Evolutionary conservation across 2,329 filamentous ascomycete genomes (phyloP), one percentile per base, ranked within the genome.

Genomic region (Achaetomium macrosporum): DNA sequence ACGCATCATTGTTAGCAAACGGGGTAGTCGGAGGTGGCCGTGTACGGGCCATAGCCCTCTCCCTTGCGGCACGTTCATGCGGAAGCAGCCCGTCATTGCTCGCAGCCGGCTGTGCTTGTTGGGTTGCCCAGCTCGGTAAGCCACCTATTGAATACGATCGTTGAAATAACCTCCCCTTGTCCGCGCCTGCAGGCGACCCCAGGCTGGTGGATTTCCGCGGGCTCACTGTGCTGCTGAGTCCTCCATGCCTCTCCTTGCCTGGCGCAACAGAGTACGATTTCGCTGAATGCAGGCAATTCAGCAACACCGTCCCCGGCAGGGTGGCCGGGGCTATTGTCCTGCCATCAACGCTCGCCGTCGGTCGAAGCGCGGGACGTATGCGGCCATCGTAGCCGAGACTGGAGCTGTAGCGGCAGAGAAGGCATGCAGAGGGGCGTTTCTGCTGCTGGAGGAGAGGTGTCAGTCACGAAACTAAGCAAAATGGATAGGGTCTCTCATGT

Each of bases 381-480:
- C 31, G 49, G 29, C 36, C 51, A 49, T 47, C 55, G 53, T 51
- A 45, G 56, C 49, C 55, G 53, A 49, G 42, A 55, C 56, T 50
- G 43, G 57, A 60, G 51, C 43, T 59, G 53, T 50, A 51, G 51
- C 57, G 58, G 49, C 61, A 63, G 54, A 59, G 54, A 44, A 60
- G 45, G 51, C 63, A 64, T 33, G 58, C 54, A 33, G 61, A 57
- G 15, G 56, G 55, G 41, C 53, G 54, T 51, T 53, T 61, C 53
- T 60, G 58, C 46, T 63, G 62, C 59, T 64, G 47, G n/a, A 16
- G 11, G 16, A 29, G 31, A 25, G 42, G 17, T 11, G 54, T 33
- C 17, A 42, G n/a, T 41, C 7, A 12, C 1, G 3, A 7, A n/a
- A 40, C 41, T n/a, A 25, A 19, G 8, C 29, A 30, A 12, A 15